These are phyloP conservation scores for Fusarium sublunatum DNA, from an alignment of 2,329 filamentous ascomycete species.

Conservation along the genomic window DNA sequence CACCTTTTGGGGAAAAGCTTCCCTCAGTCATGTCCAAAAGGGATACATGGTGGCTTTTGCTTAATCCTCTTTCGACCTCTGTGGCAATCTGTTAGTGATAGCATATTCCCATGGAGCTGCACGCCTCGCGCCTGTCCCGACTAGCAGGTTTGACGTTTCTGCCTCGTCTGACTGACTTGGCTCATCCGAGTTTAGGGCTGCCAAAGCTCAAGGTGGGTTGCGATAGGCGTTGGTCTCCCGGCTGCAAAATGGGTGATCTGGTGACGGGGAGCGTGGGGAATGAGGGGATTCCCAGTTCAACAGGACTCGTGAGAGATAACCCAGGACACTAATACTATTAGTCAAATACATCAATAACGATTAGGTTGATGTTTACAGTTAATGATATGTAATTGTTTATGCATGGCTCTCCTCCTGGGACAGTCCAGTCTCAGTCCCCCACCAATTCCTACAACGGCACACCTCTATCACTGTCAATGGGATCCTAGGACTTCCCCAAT, in stretches of 20 bases:
- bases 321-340: not conserved
- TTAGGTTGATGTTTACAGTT: not conserved
- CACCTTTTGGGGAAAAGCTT: too few relatives aligned
- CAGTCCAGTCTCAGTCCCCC: not conserved
- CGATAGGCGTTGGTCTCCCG: not conserved
- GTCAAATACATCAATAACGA: not conserved
- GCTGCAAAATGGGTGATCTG: not conserved
- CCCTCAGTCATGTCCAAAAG: slow-evolving; percentile 5
- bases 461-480: not conserved
- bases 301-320: not conserved
- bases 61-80: slow-evolving; percentile 5
- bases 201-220: not conserved
- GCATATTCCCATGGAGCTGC: not conserved
- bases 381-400: not conserved
- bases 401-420: not conserved
- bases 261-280: not conserved
- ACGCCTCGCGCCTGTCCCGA: slow-evolving; percentile 12
- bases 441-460: not conserved
- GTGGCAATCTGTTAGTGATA: not conserved
- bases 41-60: not conserved
- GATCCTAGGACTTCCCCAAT: not conserved
- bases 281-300: slow-evolving; percentile 14
- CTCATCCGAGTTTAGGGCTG: not conserved
- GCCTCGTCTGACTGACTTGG: slow-evolving; percentile 7
- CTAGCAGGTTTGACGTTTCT: slow-evolving; percentile 29